Evolutionary conservation across 169 alveolate species (phyloP).

Genomic region (Cryptosporidium parvum): DNA sequence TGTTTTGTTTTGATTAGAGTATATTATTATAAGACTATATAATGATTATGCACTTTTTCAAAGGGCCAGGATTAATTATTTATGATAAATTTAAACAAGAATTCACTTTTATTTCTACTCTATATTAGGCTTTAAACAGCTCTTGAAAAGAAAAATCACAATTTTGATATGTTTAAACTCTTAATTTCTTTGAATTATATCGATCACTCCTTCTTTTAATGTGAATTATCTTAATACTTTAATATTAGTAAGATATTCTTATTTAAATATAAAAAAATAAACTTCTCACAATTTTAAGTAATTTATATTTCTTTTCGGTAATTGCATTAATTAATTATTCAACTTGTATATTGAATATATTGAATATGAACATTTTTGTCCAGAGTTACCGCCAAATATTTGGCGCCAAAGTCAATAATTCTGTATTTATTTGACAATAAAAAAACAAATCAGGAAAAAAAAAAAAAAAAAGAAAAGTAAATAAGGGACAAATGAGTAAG

Average conservation of each 20-base stretch:
- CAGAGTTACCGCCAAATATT: neutral
- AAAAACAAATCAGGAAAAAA: neutral
- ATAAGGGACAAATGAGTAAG: constrained; percentile 27
- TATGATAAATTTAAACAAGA: neutral
- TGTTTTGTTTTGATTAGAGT: neutral
- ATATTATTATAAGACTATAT: too few relatives aligned
- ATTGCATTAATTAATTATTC: neutral
- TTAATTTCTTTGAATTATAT: neutral
- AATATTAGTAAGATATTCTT: too few relatives aligned
- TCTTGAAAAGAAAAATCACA: neutral
- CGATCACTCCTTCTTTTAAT: neutral
- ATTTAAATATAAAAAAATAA: too few relatives aligned
- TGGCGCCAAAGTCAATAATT: constrained; percentile 3
- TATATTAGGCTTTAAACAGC: neutral
- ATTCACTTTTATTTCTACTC: neutral
- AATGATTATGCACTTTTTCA: neutral
- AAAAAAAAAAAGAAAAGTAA: neutral
- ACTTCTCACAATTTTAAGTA: too few relatives aligned
- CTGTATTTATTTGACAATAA: neutral
- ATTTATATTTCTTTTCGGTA: neutral
- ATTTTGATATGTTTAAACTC: neutral
- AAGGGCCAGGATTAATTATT: neutral
- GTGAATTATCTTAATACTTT: neutral
- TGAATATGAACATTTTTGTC: neutral
- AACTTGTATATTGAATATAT: neutral